These are phyloP conservation scores for Boeremia lycopersici DNA, from an alignment of 2,329 filamentous ascomycete genomes.

Conservation along the genomic window DNA sequence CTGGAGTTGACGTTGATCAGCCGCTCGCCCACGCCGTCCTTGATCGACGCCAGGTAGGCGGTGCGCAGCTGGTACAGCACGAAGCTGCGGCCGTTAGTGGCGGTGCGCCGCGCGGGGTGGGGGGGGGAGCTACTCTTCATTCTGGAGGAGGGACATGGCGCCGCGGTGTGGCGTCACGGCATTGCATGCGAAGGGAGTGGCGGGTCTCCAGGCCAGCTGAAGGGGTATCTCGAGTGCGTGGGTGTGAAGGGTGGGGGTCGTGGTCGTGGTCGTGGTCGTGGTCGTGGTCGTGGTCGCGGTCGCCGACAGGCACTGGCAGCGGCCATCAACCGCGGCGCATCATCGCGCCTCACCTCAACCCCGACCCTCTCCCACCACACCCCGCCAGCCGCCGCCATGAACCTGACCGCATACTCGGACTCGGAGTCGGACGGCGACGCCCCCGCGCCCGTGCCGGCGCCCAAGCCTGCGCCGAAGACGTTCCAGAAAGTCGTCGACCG, in stretches of 20 bases:
- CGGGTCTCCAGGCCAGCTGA: conserved; percentile 43
- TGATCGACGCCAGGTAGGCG: conserved; percentile 78
- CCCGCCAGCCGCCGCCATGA: conserved; percentile 60
- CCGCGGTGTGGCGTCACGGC: conserved; percentile 24
- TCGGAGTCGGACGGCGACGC: conserved; percentile 71
- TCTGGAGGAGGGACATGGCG: conserved; percentile 53
- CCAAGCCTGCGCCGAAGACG: conserved; percentile 59
- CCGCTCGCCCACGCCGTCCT: conserved; percentile 83
- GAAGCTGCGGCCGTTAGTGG: conserved; percentile 60
- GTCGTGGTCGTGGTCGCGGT: no score
- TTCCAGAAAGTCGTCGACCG: conserved; percentile 84
- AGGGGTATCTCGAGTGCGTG: conserved; percentile 13
- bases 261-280: conserved; percentile 1
- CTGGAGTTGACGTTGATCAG: conserved; percentile 80
- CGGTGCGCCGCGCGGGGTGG: conserved; percentile 8
- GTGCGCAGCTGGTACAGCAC: conserved; percentile 82
- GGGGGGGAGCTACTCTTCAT: conserved; percentile 49
- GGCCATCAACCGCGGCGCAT: conserved; percentile 18
- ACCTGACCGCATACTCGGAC: conserved; percentile 82
- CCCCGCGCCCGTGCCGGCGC: conserved; percentile 28
- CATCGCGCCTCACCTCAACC: neutral
- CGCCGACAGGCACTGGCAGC: conserved; percentile 19
- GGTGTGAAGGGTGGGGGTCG: conserved; percentile 19
- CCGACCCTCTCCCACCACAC: neutral
- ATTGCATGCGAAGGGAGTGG: neutral